phyloP scores from a whole-genome alignment of 2,329 filamentous ascomycete genomes.

The Neocucurbitaria cava region DNA sequence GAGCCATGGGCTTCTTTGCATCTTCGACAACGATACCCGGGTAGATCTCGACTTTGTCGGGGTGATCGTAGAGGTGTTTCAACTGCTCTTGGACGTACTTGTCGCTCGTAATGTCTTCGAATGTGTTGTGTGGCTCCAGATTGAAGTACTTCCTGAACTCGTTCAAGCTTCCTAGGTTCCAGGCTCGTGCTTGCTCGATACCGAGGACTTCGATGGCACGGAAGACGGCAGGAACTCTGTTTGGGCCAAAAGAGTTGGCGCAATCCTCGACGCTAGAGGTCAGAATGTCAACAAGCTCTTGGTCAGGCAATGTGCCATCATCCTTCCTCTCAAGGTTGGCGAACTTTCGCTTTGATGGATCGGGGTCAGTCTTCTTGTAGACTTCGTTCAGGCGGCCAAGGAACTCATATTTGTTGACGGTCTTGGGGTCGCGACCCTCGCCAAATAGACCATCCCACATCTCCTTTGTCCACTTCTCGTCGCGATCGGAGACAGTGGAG shows the following conservation, averaged over 20 bases:
- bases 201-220: constrained; percentile 80
- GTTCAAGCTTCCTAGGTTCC: constrained; percentile 80
- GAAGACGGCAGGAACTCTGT: constrained; percentile 76
- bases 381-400: constrained; percentile 68
- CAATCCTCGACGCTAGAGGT: constrained; percentile 75
- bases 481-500: constrained; percentile 75
- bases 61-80: constrained; percentile 69
- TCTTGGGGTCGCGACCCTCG: constrained; percentile 60
- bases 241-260: constrained; percentile 66
- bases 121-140: constrained; percentile 75
- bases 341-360: constrained; percentile 74
- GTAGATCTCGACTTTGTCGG: constrained; percentile 81
- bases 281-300: constrained; percentile 76
- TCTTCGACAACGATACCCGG: constrained; percentile 79
- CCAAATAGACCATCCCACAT: constrained; percentile 48
- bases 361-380: constrained; percentile 65
- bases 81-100: constrained; percentile 72
- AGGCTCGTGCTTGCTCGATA: constrained; percentile 77
- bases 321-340: constrained; percentile 68
- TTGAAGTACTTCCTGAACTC: constrained; percentile 86
- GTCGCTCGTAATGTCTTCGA: constrained; percentile 84
- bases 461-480: constrained; percentile 81
- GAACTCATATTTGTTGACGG: constrained; percentile 66
- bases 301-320: constrained; percentile 75
- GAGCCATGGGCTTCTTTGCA: constrained; percentile 71